Base-by-base conservation (phyloP, 2,329 filamentous ascomycete genomes). In the Colletotrichum salicis region DNA sequence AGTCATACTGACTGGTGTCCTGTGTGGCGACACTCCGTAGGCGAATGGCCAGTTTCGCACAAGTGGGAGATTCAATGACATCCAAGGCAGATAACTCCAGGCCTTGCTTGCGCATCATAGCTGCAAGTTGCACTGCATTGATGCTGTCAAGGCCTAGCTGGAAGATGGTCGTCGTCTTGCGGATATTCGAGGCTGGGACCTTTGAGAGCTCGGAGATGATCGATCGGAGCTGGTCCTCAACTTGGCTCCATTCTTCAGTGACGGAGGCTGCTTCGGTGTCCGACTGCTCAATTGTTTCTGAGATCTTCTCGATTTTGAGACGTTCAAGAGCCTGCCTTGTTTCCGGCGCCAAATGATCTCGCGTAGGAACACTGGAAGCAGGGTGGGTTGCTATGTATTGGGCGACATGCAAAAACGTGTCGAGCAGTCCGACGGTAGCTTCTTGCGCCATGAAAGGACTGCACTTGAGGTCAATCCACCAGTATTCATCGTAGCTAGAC, bases 131-230 rank as follows among this genome's bases (percentile, higher is more conserved):
- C 5, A 92, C 87, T 0, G 94, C 93, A 72, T 93, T 95, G 77
- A 98, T 96, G 78, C 95, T 98, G 80, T 98, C 95, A 4, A 98
- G 84, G 0, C 96, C 96, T n/a, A 97, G 88, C 70, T 93, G 91
- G 76, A 96, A 97, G 60, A 98, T 94, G 0, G 93, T 94, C 0
- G 90, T 94, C 11, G 87, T 78, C 13, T 85, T 86, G 4, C 79
- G 76, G 58, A 97, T 91, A 0, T 54, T 48, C 7, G 58, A 56
- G 12, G 35, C 12, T 15, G 57, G 52, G 8, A 29, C 54, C 1
- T 55, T 58, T 4, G 71, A 57, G n/a, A 73, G 64, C 31, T 68
- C 57, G 8, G 70, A 58, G 4, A 72, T 22, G 7, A 71, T 48
- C 12, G 56, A 61, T n/a, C 67, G 61, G 6, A 72, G 66, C 37